These are phyloP conservation scores for Penicillium polonicum DNA, from an alignment of 2,329 filamentous ascomycete genomes.

Conservation along the genomic window DNA sequence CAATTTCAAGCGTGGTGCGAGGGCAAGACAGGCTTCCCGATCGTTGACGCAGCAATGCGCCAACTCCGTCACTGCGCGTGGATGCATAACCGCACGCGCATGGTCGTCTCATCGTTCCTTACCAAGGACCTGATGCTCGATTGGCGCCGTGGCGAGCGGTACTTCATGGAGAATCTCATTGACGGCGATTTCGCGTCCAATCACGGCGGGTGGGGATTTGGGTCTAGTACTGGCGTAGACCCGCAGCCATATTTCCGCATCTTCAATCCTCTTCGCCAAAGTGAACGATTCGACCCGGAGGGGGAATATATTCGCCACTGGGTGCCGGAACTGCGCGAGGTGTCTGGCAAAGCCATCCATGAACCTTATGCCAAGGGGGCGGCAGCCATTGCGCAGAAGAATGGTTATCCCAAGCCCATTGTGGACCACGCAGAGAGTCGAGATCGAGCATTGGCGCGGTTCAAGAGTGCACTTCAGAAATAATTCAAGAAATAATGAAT, in stretches of 20 bases:
- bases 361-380: slow-evolving; percentile 73
- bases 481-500: slow-evolving; percentile 9
- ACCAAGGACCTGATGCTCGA: slow-evolving; percentile 78
- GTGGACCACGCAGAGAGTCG: slow-evolving; percentile 71
- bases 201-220: slow-evolving; percentile 68
- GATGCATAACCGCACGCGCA: slow-evolving; percentile 83
- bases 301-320: slow-evolving; percentile 80
- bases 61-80: slow-evolving; percentile 67
- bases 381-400: slow-evolving; percentile 58
- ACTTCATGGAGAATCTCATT: slow-evolving; percentile 78
- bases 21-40: slow-evolving; percentile 74
- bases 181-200: slow-evolving; percentile 80
- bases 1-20: slow-evolving; percentile 72
- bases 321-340: slow-evolving; percentile 69
- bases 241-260: slow-evolving; percentile 88
- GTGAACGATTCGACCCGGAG: slow-evolving; percentile 77
- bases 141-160: slow-evolving; percentile 77
- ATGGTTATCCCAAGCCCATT: slow-evolving; percentile 71
- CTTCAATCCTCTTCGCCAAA: slow-evolving; percentile 82
- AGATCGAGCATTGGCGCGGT: slow-evolving; percentile 65
- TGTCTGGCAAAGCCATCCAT: slow-evolving; percentile 70
- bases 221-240: slow-evolving; percentile 70
- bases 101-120: slow-evolving; percentile 79
- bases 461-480: slow-evolving; percentile 57
- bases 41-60: slow-evolving; percentile 84